Conservation (phyloP, 148 eudicot genomes). For the Rhododendron mucronatum region DNA sequence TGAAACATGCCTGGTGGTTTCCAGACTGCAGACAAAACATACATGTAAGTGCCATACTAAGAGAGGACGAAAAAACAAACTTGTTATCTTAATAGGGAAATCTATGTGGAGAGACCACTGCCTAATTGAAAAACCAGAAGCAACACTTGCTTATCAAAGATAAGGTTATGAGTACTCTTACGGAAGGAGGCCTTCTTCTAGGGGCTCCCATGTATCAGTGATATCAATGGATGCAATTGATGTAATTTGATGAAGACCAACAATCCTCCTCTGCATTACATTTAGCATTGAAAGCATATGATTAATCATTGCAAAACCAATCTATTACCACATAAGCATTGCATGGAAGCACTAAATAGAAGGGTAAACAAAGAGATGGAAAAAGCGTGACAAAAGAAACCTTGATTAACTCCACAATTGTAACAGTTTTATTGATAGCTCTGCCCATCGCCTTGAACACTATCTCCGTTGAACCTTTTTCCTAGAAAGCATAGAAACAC, state of each 20-base stretch:
- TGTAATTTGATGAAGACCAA: slow-evolving; percentile 92
- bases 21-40: slow-evolving; percentile 46
- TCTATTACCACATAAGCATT: neutral
- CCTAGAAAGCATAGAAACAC: slow-evolving; percentile 37
- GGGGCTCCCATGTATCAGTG: slow-evolving; percentile 96
- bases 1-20: slow-evolving; percentile 95
- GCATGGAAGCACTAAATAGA: neutral
- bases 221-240: slow-evolving; percentile 86
- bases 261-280: slow-evolving; percentile 77
- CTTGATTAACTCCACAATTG: slow-evolving; percentile 98
- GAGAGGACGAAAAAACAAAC: neutral
- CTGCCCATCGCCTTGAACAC: slow-evolving; percentile 99
- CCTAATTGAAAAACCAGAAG: neutral
- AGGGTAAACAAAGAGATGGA: neutral
- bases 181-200: slow-evolving; percentile 97
- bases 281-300: neutral
- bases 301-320: neutral
- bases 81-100: neutral
- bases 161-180: slow-evolving; percentile 31
- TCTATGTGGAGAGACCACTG: neutral
- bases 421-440: slow-evolving; percentile 95
- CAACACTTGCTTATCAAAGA: neutral
- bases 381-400: slow-evolving; percentile 20
- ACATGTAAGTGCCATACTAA: neutral
- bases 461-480: slow-evolving; percentile 71